Conservation (phyloP, 352 stramenopile genomes). For the Thalassiosira sp. region DNA sequence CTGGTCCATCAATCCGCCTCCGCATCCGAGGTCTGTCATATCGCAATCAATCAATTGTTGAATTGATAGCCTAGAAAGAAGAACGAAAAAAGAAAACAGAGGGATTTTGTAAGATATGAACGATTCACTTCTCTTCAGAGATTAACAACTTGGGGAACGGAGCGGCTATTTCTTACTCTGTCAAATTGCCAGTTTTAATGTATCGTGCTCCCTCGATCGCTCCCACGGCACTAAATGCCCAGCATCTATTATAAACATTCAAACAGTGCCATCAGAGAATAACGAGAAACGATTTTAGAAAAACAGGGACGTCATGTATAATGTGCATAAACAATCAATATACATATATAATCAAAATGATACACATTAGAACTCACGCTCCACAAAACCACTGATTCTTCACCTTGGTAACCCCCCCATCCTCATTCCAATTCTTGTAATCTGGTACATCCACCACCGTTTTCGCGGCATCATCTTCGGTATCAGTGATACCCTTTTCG, state of each 20-base stretch:
- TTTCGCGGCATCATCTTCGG: conserved; percentile 37
- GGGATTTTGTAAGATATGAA: not conserved
- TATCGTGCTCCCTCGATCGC: conserved; percentile 95
- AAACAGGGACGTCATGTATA: not conserved
- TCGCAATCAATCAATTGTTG: conserved; percentile 98
- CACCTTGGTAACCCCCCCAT: conserved; percentile 94
- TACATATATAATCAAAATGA: conserved; percentile 56
- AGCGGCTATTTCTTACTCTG: conserved; percentile 1
- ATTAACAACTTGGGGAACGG: too few species aligned
- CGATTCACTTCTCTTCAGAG: too few species aligned
- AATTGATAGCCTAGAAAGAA: conserved; percentile 86
- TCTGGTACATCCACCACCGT: conserved; percentile 59
- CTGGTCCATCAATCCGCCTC: conserved; percentile 96
- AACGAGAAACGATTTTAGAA: not conserved
- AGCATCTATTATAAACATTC: conserved; percentile 82
- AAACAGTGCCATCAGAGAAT: not conserved
- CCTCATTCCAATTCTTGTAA: conserved; percentile 92
- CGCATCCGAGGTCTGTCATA: conserved; percentile 89
- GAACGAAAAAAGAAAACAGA: not conserved
- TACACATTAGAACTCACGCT: conserved; percentile 58
- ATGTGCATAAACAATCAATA: not conserved
- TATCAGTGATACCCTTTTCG: not conserved
- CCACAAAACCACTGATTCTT: conserved; percentile 97
- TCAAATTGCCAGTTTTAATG: conserved; percentile 83
- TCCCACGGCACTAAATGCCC: conserved; percentile 97